Conservation (phyloP, 2,329 filamentous ascomycete species). For the Alternaria atra region DNA sequence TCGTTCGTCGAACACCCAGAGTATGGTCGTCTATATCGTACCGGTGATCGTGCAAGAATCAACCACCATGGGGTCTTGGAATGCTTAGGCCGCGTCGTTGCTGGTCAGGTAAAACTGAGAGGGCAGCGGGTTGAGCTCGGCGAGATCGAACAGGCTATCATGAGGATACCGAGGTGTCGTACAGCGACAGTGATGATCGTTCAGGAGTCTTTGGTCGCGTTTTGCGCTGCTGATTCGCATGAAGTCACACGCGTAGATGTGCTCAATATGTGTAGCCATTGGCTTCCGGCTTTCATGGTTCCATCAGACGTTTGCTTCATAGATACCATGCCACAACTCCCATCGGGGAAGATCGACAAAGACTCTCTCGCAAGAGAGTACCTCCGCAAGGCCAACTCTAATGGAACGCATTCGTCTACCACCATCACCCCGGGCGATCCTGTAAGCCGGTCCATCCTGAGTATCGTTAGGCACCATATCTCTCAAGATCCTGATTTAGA, state of each 20-base stretch:
- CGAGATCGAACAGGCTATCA: constrained; percentile 56
- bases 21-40: constrained; percentile 79
- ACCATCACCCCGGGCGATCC: constrained; percentile 17
- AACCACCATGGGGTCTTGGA: constrained; percentile 75
- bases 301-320: constrained; percentile 75
- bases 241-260: constrained; percentile 58
- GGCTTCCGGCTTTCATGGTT: constrained; percentile 86
- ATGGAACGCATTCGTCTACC: constrained; percentile 12
- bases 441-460: constrained; percentile 46
- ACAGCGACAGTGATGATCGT: constrained; percentile 73
- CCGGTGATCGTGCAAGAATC: constrained; percentile 82
- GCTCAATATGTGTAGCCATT: constrained; percentile 69
- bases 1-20: constrained; percentile 73
- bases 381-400: constrained; percentile 34
- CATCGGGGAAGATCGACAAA: constrained; percentile 85
- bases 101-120: constrained; percentile 85
- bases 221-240: constrained; percentile 67
- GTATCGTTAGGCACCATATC: constrained; percentile 56
- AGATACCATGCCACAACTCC: constrained; percentile 73
- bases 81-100: constrained; percentile 80
- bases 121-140: constrained; percentile 85
- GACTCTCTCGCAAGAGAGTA: constrained; percentile 69
- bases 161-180: constrained; percentile 58
- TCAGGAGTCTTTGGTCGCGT: constrained; percentile 74
- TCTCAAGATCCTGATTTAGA: constrained; percentile 47